Conservation (phyloP, 139 green algal genomes). For the Chlamydomonas sp. region DNA sequence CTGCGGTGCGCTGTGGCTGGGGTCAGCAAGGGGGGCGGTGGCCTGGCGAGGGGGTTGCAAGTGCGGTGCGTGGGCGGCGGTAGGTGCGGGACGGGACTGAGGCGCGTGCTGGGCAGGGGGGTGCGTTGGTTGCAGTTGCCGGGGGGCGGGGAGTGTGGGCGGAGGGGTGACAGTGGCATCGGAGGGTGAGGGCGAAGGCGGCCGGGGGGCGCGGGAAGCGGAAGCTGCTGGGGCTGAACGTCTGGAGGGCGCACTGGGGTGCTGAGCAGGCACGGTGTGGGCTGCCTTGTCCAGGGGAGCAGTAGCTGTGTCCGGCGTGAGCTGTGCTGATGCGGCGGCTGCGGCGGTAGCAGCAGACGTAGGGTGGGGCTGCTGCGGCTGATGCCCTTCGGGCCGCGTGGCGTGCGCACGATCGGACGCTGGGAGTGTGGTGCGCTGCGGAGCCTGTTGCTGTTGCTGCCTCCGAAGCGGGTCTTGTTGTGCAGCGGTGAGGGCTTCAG, state of each 20-base stretch:
- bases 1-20: background rate
- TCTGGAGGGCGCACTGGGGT: too few species aligned
- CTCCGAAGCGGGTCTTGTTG: background rate
- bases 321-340: background rate
- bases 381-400: background rate
- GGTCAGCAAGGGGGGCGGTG: too few species aligned
- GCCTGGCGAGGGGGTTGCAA: background rate
- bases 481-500: background rate
- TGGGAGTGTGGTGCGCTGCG: background rate
- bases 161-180: too few species aligned
- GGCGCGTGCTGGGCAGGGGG: too few species aligned
- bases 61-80: too few species aligned
- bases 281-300: too few species aligned
- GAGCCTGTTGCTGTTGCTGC: background rate
- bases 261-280: background rate
- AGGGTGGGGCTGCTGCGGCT: background rate
- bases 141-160: too few species aligned
- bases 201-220: too few species aligned
- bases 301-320: background rate
- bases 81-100: too few species aligned
- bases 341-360: background rate
- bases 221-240: too few species aligned
- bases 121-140: too few species aligned
- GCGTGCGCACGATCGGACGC: background rate
- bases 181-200: too few species aligned